Percentiles rank a stretch among this genome's conserved stretches.
phyloP scores from a whole-genome alignment of 2,329 filamentous ascomycete genomes.

The Sporothrix euskadiensis region DNA sequence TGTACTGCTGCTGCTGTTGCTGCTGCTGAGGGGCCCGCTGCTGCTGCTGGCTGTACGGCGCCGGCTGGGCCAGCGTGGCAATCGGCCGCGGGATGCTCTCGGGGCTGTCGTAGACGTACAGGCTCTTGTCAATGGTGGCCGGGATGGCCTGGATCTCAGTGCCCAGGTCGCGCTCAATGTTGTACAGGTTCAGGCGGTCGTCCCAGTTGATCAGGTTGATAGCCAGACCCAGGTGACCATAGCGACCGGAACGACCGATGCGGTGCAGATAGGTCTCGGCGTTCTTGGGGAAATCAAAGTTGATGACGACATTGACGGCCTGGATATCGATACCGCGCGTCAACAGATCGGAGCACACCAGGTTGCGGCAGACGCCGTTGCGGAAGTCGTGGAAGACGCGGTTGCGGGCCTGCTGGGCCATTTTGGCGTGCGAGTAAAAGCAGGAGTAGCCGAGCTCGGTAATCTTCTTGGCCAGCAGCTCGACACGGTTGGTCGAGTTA shows the following conservation, averaged over 20 bases:
- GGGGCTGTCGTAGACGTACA: constrained; percentile 97
- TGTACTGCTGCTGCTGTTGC: not conserved
- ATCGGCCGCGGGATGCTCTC: constrained; percentile 88
- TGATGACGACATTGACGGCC: constrained; percentile 99
- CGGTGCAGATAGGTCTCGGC: constrained; percentile 98
- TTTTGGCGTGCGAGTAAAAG: constrained; percentile 98
- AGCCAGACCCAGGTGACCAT: constrained; percentile 93
- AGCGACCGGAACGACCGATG: constrained; percentile 95
- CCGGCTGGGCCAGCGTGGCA: constrained; percentile 47
- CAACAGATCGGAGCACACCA: constrained; percentile 95
- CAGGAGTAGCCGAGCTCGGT: constrained; percentile 98
- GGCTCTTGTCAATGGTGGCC: constrained; percentile 88
- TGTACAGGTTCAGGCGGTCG: constrained; percentile 97
- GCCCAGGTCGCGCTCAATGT: constrained; percentile 94
- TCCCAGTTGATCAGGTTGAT: constrained; percentile 99
- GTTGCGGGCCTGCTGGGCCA: constrained; percentile 95
- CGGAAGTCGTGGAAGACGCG: constrained; percentile 99
- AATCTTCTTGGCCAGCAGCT: constrained; percentile 97
- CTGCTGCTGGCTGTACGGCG: constrained; percentile 5
- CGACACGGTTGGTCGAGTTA: constrained; percentile 97
- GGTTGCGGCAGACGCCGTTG: constrained; percentile 94
- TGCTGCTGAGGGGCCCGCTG: not conserved
- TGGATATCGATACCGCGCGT: constrained; percentile 99
- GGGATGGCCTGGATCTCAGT: constrained; percentile 99
- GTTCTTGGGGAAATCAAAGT: constrained; percentile 99